Evolutionary conservation across 495 filamentous ascomycete genomes (phyloP), one percentile per base, ranked within the genome.

Genomic region (Neurospora africana): DNA sequence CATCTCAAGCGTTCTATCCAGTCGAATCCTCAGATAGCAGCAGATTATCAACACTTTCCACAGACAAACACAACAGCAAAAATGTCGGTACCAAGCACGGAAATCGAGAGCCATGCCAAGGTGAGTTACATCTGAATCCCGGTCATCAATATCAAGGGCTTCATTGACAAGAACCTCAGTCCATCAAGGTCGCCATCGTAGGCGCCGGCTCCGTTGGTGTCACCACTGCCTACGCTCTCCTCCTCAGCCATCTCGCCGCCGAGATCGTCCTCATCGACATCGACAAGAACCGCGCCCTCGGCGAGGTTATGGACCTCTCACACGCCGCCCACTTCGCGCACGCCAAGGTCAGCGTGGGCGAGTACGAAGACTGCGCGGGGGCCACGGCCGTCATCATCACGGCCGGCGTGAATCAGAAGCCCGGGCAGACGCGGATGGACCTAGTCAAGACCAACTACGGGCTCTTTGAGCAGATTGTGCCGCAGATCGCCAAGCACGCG

Each of bases 311-410:
- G 37, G 81, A 82, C 44, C 74, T 83, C 30, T 76, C 74, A 10
- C 82, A 82, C 69, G 79, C 81, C 9, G 79, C 78, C 1, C 80
- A 81, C 47, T 78, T 76, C 35, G 77, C 80, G 2, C 78, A 82
- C 21, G 79, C 80, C 70, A 73, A 77, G 33, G 76, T 79, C 4
- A 77, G 77, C 8, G 78, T 80, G 7, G 72, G 74, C 15, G 76
- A 78, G 27, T 82, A 81, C 71, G 74, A 76, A 21, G 81, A 80
- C 72, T 80, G 81, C 72, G 75, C 84, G 13, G 84, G 85, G 0
- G 87, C 89, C 72, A 82, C 87, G 2, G 86, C 85, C 15, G 86
- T 89, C 75, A 81, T 86, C 36, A 88, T 90, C 72, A 78, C 78
- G 1, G 78, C 78, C 8, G 78, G 78, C 15, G 78, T 79, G 67